phyloP scores from a whole-genome alignment of 2,329 filamentous ascomycete genomes.

The Xenoacremonium recifei region DNA sequence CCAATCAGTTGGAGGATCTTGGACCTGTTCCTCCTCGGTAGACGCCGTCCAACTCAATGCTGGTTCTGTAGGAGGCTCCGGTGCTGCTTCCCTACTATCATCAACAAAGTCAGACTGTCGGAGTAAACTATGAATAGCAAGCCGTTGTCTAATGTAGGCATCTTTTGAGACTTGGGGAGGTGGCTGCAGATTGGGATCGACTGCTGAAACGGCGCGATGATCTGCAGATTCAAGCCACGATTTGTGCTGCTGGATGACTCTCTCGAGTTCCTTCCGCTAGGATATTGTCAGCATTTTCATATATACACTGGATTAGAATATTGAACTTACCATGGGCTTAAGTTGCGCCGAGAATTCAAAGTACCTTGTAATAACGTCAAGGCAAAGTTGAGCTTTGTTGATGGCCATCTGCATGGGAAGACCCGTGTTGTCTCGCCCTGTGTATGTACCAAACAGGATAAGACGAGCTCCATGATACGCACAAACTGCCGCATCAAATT shows the following conservation, averaged over 20 bases:
- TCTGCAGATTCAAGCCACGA: conserved; percentile 24
- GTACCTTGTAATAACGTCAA: conserved; percentile 24
- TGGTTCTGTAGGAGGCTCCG: conserved; percentile 8
- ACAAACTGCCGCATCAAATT: conserved; percentile 42
- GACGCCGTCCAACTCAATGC: conserved; percentile 18
- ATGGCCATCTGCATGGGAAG: conserved; percentile 26
- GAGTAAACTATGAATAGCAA: conserved; percentile 40
- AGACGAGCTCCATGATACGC: conserved; percentile 41
- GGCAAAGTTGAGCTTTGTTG: conserved; percentile 22
- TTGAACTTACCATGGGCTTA: conserved; percentile 20
- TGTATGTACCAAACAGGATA: conserved; percentile 32
- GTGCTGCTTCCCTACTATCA: conserved; percentile 34
- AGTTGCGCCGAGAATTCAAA: conserved; percentile 28
- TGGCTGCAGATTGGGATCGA: conserved; percentile 7
- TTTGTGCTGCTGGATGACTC: conserved; percentile 22
- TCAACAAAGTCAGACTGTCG: conserved; percentile 39
- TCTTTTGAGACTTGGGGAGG: conserved; percentile 19
- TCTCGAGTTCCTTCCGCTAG: conserved; percentile 26
- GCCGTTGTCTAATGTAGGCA: conserved; percentile 26
- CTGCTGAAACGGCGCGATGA: conserved; percentile 11
- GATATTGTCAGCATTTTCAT: background rate
- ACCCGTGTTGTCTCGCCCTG: conserved; percentile 21
- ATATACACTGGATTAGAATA: background rate
- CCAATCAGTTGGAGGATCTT: conserved; percentile 13
- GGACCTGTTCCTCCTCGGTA: conserved; percentile 18